phyloP scores from a whole-genome alignment of 2,329 filamentous ascomycete genomes.

The Aureobasidium sp. region DNA sequence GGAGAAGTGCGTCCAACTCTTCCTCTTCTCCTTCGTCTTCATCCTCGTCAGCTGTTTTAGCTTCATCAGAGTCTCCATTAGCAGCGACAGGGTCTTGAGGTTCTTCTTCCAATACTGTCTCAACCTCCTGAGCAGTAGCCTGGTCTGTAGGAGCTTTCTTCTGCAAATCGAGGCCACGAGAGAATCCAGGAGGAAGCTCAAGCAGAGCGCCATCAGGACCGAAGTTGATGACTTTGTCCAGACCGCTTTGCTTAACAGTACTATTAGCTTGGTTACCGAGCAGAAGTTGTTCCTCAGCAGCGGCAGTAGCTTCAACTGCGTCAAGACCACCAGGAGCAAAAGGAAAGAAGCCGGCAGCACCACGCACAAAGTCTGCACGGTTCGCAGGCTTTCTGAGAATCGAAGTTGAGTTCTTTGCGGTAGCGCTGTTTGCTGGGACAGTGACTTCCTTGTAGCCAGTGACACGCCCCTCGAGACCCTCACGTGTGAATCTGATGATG shows the following conservation, averaged over 20 bases:
- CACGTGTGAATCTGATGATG: constrained; percentile 84
- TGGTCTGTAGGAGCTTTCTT: constrained; percentile 52
- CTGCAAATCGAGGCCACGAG: constrained; percentile 67
- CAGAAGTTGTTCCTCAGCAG: constrained; percentile 68
- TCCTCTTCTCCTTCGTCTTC: constrained; percentile 42
- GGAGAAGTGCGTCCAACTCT: constrained; percentile 77
- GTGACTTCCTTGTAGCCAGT: constrained; percentile 93
- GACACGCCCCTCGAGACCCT: constrained; percentile 85
- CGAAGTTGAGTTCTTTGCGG: constrained; percentile 91
- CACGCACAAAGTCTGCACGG: constrained; percentile 83
- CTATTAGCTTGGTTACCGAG: constrained; percentile 30
- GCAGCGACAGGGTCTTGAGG: constrained; percentile 24
- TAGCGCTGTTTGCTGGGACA: constrained; percentile 78
- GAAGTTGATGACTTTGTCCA: constrained; percentile 84
- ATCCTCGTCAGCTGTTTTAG: constrained; percentile 21
- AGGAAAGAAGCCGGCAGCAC: constrained; percentile 87
- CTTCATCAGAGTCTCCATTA: constrained; percentile 40
- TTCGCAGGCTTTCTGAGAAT: constrained; percentile 77
- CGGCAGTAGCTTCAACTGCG: constrained; percentile 75
- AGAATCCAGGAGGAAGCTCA: constrained; percentile 73
- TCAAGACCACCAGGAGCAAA: constrained; percentile 89
- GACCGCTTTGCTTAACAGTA: constrained; percentile 39
- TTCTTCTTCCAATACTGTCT: constrained; percentile 52
- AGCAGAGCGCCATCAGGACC: constrained; percentile 69
- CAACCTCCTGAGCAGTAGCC: constrained; percentile 55